Percentiles rank a stretch among this genome's conserved stretches.
Conservation (phyloP, 208 protist genomes). For the Phytomonas francai region DNA sequence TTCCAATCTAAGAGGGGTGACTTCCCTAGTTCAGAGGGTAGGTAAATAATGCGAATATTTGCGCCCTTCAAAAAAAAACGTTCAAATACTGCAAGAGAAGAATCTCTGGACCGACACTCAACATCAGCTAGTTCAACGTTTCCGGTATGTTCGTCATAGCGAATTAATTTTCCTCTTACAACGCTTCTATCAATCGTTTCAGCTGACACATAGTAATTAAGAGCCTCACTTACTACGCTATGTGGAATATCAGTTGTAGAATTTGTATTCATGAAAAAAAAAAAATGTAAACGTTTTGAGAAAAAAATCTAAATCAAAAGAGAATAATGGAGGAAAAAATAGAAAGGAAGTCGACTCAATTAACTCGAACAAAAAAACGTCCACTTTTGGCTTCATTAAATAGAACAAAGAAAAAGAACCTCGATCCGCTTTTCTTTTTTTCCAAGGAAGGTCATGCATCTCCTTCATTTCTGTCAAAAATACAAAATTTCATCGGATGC, state of each 20-base stretch:
- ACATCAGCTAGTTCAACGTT: conserved; percentile 63
- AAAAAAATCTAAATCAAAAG: background rate
- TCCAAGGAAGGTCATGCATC: background rate
- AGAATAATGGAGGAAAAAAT: background rate
- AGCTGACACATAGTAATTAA: conserved; percentile 31
- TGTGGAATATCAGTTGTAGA: conserved; percentile 14
- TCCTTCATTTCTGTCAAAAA: background rate
- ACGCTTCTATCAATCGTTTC: conserved; percentile 45
- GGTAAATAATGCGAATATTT: conserved; percentile 37
- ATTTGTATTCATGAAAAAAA: background rate
- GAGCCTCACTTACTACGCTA: conserved; percentile 32
- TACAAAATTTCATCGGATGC: background rate
- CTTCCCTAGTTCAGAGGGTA: conserved; percentile 50
- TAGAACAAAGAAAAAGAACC: background rate
- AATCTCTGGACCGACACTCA: conserved; percentile 37
- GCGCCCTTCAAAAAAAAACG: conserved; percentile 38
- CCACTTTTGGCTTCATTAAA: background rate
- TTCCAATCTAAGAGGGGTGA: conserved; percentile 46
- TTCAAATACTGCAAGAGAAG: conserved; percentile 43
- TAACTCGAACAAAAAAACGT: background rate
- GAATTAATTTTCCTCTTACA: conserved; percentile 40
- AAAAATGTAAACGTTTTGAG: background rate
- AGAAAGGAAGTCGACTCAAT: background rate
- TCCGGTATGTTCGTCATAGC: conserved; percentile 28
- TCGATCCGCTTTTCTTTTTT: background rate